phyloP scores from a whole-genome alignment of 805 yeast species.

The Brettanomyces bruxellensis region DNA sequence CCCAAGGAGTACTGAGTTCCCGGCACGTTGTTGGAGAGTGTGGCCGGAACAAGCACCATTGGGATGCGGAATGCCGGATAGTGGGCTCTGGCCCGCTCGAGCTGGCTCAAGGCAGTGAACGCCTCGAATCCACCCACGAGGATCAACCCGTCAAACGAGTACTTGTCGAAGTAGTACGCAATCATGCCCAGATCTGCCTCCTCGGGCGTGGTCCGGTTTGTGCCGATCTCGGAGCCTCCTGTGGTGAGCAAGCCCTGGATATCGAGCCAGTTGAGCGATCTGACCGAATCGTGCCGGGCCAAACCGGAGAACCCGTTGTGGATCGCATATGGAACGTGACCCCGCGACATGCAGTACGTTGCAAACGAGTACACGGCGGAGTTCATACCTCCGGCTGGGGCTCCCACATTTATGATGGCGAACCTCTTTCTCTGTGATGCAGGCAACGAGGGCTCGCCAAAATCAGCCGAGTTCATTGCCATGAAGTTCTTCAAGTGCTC shows the following conservation, averaged over 20 bases:
- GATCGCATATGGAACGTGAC: conserved; percentile 64
- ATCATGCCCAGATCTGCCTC: conserved; percentile 60
- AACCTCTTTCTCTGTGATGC: conserved; percentile 45
- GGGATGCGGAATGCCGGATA: conserved; percentile 73
- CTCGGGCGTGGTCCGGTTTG: conserved; percentile 62
- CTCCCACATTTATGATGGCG: conserved; percentile 71
- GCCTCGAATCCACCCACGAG: conserved; percentile 81
- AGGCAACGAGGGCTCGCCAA: conserved; percentile 52
- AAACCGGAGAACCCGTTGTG: conserved; percentile 71
- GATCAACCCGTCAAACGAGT: conserved; percentile 59
- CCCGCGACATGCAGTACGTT: conserved; percentile 63
- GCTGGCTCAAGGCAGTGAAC: conserved; percentile 59
- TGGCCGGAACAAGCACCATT: conserved; percentile 70
- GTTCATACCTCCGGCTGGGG: conserved; percentile 73
- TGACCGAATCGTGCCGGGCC: conserved; percentile 51
- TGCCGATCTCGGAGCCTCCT: conserved; percentile 81
- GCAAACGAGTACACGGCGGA: conserved; percentile 72
- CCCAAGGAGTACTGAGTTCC: conserved; percentile 97
- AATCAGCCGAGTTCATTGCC: conserved; percentile 61
- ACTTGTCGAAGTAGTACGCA: conserved; percentile 64
- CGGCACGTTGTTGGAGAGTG: conserved; percentile 92
- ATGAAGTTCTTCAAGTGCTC: conserved; percentile 57
- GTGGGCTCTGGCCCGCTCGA: conserved; percentile 47
- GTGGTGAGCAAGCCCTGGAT: conserved; percentile 63
- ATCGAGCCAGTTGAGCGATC: conserved; percentile 55